These are phyloP conservation scores for Phellopilus nigrolimitatus DNA, from an alignment of 1,284 basidiomycete genomes.

Conservation along the genomic window DNA sequence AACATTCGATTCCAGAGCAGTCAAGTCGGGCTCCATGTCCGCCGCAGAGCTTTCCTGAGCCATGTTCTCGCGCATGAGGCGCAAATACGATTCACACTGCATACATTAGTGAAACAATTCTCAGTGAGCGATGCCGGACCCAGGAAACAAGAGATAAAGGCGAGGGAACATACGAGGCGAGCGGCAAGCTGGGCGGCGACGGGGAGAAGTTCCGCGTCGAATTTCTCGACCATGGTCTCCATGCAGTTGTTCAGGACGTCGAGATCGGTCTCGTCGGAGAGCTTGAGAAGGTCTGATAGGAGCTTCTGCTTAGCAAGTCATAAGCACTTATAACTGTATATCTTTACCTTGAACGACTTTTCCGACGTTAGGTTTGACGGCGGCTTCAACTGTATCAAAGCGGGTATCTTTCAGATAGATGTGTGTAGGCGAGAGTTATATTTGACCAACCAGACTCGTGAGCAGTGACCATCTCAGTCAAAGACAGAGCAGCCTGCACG, in stretches of 20 bases:
- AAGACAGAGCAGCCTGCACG: conserved; percentile 77
- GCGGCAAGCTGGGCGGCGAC: conserved; percentile 81
- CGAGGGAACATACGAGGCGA: conserved; percentile 54
- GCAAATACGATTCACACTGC: conserved; percentile 78
- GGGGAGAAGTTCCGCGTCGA: conserved; percentile 80
- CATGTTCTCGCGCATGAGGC: conserved; percentile 65
- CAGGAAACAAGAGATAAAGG: neutral
- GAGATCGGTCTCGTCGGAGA: conserved; percentile 86
- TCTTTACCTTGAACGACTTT: conserved; percentile 79
- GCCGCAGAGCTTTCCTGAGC: conserved; percentile 47
- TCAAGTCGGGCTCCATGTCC: conserved; percentile 38
- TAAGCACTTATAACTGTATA: no score
- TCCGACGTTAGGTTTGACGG: conserved; percentile 76
- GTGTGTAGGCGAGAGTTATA: neutral
- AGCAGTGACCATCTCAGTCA: conserved; percentile 73
- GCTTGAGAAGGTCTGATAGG: conserved; percentile 68
- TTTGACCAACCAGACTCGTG: conserved; percentile 53
- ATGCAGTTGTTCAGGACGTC: conserved; percentile 81
- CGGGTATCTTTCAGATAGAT: neutral
- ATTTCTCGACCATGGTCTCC: conserved; percentile 83
- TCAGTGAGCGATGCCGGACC: neutral
- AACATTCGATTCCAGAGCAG: conserved; percentile 29
- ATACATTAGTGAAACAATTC: neutral
- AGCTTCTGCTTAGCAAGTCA: neutral
- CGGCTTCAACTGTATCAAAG: conserved; percentile 59